Conservation (phyloP, 495 filamentous ascomycete genomes). For the Stereocaulon alpinum region DNA sequence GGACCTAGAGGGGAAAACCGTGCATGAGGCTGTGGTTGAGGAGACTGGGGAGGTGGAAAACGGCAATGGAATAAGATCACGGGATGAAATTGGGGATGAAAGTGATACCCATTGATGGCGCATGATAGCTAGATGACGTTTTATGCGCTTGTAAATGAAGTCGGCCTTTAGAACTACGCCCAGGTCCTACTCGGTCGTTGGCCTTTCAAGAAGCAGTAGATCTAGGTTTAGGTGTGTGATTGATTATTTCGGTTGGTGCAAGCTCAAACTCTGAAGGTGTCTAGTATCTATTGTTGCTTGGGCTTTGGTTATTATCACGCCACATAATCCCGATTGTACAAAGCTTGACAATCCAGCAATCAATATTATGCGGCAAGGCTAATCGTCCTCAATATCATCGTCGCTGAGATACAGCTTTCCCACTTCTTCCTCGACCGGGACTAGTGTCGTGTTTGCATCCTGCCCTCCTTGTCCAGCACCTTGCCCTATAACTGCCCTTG, state of each 20-base stretch:
- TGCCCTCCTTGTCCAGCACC: conserved; percentile 18
- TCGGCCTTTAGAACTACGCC: too few species aligned
- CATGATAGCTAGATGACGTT: too few species aligned
- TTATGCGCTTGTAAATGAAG: too few species aligned
- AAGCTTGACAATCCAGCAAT: neutral
- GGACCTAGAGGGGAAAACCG: conserved; percentile 45
- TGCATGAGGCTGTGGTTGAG: conserved; percentile 54
- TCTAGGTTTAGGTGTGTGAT: too few species aligned
- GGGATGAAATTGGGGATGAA: neutral
- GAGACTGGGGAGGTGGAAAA: conserved; percentile 48
- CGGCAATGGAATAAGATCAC: neutral
- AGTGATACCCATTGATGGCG: neutral
- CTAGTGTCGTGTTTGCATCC: conserved; percentile 15
- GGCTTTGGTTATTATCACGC: too few species aligned
- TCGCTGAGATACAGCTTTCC: conserved; percentile 72
- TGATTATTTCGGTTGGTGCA: too few species aligned
- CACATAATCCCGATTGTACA: too few species aligned
- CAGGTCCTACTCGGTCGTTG: too few species aligned
- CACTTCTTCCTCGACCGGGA: conserved; percentile 34
- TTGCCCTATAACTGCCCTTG: conserved; percentile 18
- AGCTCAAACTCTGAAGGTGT: too few species aligned
- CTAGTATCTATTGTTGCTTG: too few species aligned
- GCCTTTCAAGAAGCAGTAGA: too few species aligned
- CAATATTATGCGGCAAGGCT: neutral
- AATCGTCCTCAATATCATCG: conserved; percentile 90